Evolutionary conservation across 805 yeast genomes (phyloP), one percentile per base, ranked within the genome.

Genomic region (Isabelozyma pseudorhagii): DNA sequence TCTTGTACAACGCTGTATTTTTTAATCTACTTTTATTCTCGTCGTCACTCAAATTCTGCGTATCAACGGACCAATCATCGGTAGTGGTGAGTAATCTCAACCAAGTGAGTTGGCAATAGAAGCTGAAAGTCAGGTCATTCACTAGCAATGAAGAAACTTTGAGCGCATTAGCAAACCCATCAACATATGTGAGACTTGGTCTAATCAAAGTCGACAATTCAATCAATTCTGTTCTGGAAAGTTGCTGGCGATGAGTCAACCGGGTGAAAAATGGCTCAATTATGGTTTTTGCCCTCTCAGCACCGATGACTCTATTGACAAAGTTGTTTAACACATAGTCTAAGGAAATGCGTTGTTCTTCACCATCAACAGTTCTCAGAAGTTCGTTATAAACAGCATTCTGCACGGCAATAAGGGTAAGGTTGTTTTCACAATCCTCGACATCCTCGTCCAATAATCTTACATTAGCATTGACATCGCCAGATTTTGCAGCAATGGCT

Each of bases 361-460:
- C 46, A 4, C 50, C 54, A n/a, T 52, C 41, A 31, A 53, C 50
- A 43, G 49, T 54, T 27, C 51, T 57, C 25, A 62, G 49, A 8
- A 67, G 48, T 14, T 59, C 51, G 7, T 58, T 47, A 44, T 53
- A 62, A 13, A 70, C 42, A 18, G 67, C 62, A 34, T 72, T 71
- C 58, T 85, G 89, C 3, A 79, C 78, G 48, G 81, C 75, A 14
- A 80, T 66, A 15, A 70, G 63, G 38, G 75, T 75, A 21, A 84
- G 66, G 34, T 75, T 76, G 31, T 71, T 69, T 54, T 85, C 85
- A 29, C 86, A 76, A 8, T 75, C 76, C 14, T 60, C 61, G 8
- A 82, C 47, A 4, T 65, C 46, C 2, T 65, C 68, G 3, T 57
- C 63, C 42, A 53, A 52, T 13, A 52, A 53, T 25, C 49, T 51